Conservation (phyloP, 1,139 yeast genomes). For the Saccharomyces hybrid region DNA sequence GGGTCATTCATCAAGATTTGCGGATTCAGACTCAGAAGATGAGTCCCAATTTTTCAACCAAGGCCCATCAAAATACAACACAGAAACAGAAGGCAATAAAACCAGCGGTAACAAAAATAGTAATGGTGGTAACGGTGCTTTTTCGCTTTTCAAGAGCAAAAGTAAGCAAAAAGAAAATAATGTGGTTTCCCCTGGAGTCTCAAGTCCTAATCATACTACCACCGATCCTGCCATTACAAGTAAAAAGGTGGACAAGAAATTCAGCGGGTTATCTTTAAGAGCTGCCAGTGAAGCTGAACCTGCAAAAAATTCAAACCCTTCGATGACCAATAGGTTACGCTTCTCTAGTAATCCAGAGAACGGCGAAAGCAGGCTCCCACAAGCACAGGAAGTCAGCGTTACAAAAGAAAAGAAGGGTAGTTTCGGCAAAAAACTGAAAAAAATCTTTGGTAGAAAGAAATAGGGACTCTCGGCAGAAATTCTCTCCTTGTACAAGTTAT, state of each 20-base stretch:
- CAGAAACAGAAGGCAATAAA: constrained; percentile 12
- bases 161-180: constrained; percentile 6
- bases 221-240: constrained; percentile 5
- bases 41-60: constrained; percentile 26
- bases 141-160: constrained; percentile 17
- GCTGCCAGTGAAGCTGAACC: constrained; percentile 16
- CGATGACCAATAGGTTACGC: constrained; percentile 6
- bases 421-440: constrained; percentile 49
- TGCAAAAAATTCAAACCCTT: constrained; percentile 4
- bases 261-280: constrained; percentile 18
- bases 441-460: constrained; percentile 46
- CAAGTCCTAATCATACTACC: constrained; percentile 13
- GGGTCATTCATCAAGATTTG: constrained; percentile 39
- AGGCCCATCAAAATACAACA: constrained; percentile 20
- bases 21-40: constrained; percentile 53
- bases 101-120: constrained; percentile 17
- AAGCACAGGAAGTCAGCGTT: constrained; percentile 15
- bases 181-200: constrained; percentile 7
- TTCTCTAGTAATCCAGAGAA: constrained; percentile 8
- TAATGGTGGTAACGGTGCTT: constrained; percentile 11
- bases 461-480: not conserved
- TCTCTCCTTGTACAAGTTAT: constrained; percentile 6
- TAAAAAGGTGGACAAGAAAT: constrained; percentile 12
- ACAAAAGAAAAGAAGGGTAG: constrained; percentile 41
- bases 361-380: constrained; percentile 4